Conservation (phyloP, 257 asterid species). For the Penstemon eatonii region DNA sequence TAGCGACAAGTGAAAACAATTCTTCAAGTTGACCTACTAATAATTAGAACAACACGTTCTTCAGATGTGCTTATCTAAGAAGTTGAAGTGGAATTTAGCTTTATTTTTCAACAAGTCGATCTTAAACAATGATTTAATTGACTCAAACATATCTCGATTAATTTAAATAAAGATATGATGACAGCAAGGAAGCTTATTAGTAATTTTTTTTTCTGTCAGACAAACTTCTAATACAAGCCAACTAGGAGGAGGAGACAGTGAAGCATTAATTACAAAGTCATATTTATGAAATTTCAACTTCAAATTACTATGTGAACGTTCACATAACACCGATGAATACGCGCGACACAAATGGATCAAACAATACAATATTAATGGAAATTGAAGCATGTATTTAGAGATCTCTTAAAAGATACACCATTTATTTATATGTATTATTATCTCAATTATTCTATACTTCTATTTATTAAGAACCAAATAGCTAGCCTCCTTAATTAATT, state of each 20-base stretch:
- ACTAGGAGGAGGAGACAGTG: slow-evolving; percentile 2
- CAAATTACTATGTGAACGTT: neutral
- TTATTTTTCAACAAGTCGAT: neutral
- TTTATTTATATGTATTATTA: neutral
- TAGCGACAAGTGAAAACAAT: neutral
- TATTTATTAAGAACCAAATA: too few relatives aligned
- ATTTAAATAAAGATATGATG: slow-evolving; percentile 3
- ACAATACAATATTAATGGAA: neutral
- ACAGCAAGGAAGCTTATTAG: slow-evolving; percentile 18
- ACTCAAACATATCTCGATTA: neutral
- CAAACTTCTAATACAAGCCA: slow-evolving; percentile 17
- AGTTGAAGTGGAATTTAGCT: neutral
- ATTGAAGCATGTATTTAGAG: neutral
- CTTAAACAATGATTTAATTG: neutral
- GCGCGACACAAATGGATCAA: neutral
- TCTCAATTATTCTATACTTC: neutral
- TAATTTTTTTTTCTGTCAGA: neutral
- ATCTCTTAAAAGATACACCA: too few relatives aligned
- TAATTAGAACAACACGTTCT: neutral
- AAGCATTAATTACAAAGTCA: neutral
- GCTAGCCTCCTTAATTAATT: too few relatives aligned
- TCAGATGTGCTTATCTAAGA: neutral
- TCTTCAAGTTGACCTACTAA: slow-evolving; percentile 13
- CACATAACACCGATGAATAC: neutral
- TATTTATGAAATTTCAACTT: neutral